A percentile compares a stretch with the other conserved stretches of the same genome.
These are phyloP conservation scores for Pythium brachiatum DNA, from an alignment of 352 stramenopile species.

Conservation along the genomic window DNA sequence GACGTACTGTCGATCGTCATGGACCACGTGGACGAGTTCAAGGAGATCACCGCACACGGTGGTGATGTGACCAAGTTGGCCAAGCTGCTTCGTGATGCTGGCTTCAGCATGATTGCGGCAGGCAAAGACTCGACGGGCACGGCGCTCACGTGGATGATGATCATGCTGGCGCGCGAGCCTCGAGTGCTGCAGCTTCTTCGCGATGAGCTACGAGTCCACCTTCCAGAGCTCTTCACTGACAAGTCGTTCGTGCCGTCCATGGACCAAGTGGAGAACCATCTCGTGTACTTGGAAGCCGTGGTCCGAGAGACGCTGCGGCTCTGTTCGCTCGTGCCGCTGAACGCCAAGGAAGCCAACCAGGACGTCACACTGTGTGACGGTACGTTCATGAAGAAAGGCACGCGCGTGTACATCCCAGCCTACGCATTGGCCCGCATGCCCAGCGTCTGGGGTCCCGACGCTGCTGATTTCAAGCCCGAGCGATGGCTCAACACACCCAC, in stretches of 20 bases:
- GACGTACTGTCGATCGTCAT: slow-evolving; percentile 39
- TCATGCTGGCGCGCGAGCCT: slow-evolving; percentile 68
- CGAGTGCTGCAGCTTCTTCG: slow-evolving; percentile 41
- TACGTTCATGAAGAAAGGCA: slow-evolving; percentile 51
- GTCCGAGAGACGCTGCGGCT: slow-evolving; percentile 69
- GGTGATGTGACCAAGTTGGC: slow-evolving; percentile 22
- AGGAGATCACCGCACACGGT: slow-evolving; percentile 21
- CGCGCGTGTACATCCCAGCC: slow-evolving; percentile 44
- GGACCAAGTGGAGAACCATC: slow-evolving; percentile 38
- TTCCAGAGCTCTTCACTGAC: slow-evolving; percentile 34
- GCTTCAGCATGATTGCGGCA: slow-evolving; percentile 68
- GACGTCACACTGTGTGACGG: slow-evolving; percentile 64
- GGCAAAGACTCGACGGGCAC: slow-evolving; percentile 71
- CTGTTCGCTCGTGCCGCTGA: slow-evolving; percentile 54
- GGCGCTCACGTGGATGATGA: slow-evolving; percentile 63
- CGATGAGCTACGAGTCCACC: slow-evolving; percentile 39
- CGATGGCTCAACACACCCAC: slow-evolving; percentile 51
- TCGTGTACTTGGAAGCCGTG: slow-evolving; percentile 63
- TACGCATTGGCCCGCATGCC: slow-evolving; percentile 54
- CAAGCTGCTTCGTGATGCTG: slow-evolving; percentile 58
- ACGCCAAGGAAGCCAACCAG: slow-evolving; percentile 38
- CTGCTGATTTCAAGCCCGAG: slow-evolving; percentile 53
- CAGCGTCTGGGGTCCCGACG: slow-evolving; percentile 59
- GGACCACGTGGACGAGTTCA: slow-evolving; percentile 24
- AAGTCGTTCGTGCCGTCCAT: slow-evolving; percentile 27